These are phyloP conservation scores for Amanita jacksonii DNA, from an alignment of 768 basidiomycete species.

Conservation along the genomic window DNA sequence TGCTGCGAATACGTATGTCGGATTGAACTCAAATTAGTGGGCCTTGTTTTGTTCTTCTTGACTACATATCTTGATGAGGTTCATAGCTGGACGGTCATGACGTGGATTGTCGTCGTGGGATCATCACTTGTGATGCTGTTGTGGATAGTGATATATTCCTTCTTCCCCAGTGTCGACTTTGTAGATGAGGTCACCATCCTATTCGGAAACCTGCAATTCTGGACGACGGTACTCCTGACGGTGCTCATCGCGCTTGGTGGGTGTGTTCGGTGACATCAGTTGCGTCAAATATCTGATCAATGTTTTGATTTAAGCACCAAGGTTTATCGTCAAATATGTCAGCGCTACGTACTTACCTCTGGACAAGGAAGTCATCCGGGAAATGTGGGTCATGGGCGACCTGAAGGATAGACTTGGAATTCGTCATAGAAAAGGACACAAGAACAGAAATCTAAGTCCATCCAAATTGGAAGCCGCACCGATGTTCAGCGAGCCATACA, in stretches of 20 bases:
- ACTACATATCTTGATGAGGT: conserved; percentile 13
- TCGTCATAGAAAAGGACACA: conserved; percentile 46
- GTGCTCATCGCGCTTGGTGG: conserved; percentile 64
- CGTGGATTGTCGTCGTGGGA: conserved; percentile 73
- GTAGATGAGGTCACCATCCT: conserved; percentile 62
- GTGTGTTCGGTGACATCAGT: conserved; percentile 12
- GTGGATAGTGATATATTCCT: conserved; percentile 89
- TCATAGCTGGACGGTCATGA: conserved; percentile 71
- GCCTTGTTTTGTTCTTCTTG: conserved; percentile 24
- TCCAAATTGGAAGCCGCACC: conserved; percentile 53
- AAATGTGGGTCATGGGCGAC: conserved; percentile 82
- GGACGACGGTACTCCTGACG: conserved; percentile 68
- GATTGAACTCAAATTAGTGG: conserved; percentile 83
- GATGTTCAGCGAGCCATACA: conserved; percentile 60
- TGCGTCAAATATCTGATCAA: not conserved
- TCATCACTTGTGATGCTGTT: conserved; percentile 73
- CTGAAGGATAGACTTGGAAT: conserved; percentile 77
- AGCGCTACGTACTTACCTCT: conserved; percentile 63
- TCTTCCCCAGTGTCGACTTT: conserved; percentile 65
- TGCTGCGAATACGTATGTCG: conserved; percentile 83
- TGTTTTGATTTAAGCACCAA: conserved; percentile 48
- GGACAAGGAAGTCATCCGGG: conserved; percentile 87
- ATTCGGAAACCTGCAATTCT: conserved; percentile 75
- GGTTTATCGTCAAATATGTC: conserved; percentile 70
- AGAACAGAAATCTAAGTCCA: conserved; percentile 19